Evolutionary conservation across 108 stramenopile species (phyloP).

Genomic region (Fragilariopsis cylindrus): DNA sequence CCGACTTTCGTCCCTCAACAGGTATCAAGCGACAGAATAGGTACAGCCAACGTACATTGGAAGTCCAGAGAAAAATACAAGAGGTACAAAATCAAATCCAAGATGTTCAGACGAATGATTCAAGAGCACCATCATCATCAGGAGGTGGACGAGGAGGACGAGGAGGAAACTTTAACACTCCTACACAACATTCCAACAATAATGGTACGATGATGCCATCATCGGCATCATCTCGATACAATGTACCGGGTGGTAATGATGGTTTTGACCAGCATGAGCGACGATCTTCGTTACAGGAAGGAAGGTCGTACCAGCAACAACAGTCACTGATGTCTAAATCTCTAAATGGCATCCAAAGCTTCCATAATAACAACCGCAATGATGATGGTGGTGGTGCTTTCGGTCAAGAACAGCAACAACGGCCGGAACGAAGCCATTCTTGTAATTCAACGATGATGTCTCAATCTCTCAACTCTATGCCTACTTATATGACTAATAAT

Average conservation of each 20-base stretch:
- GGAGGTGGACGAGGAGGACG: background rate
- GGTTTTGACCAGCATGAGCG: no score
- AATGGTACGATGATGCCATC: background rate
- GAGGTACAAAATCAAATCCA: background rate
- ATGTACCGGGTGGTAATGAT: background rate
- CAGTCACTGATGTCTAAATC: slow-evolving; percentile 5
- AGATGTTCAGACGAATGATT: slow-evolving; percentile 2
- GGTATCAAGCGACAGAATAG: background rate
- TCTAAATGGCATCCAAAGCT: background rate
- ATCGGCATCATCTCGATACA: background rate
- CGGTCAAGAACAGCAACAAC: background rate
- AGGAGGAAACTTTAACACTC: background rate
- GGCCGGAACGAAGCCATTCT: no score
- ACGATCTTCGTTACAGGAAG: no score
- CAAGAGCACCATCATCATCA: background rate
- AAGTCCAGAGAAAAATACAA: slow-evolving; percentile 8
- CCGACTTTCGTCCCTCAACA: background rate
- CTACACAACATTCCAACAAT: background rate
- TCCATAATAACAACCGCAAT: background rate
- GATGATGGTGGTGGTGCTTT: no score
- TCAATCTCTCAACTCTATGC: no score
- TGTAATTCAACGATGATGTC: no score
- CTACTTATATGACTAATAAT: no score
- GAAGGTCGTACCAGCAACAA: background rate
- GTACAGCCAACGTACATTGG: background rate